Evolutionary conservation across 75 land plant species (phyloP).

Genomic region (Larix kaempferi): DNA sequence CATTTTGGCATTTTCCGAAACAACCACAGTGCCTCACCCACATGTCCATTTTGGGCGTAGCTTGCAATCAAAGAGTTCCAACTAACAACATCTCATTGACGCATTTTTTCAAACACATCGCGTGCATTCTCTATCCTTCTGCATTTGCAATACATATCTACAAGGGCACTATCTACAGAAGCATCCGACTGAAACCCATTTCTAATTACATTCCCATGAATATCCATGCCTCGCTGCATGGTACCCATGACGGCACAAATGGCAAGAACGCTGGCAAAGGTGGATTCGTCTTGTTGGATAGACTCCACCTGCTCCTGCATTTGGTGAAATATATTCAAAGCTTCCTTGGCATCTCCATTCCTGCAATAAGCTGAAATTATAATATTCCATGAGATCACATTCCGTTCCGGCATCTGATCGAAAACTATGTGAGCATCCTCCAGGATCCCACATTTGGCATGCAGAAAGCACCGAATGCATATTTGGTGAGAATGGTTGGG

Average conservation of each 20-base stretch:
- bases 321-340: background rate
- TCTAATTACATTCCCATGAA: background rate
- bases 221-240: background rate
- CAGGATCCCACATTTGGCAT: no score
- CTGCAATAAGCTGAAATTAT: background rate
- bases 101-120: background rate
- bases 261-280: background rate
- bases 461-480: no score
- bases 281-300: background rate
- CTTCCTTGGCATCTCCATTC: background rate
- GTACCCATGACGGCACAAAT: background rate
- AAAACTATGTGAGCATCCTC: background rate
- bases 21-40: slow-evolving; percentile 34
- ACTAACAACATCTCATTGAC: slow-evolving; percentile 18
- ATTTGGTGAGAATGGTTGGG: no score
- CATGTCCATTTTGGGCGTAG: slow-evolving; percentile 34
- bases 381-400: background rate
- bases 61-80: slow-evolving; percentile 72
- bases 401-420: background rate
- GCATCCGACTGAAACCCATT: background rate
- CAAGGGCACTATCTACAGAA: background rate
- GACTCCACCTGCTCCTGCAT: background rate
- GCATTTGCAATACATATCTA: background rate
- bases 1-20: slow-evolving; percentile 47
- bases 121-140: background rate